Conservation (phyloP, 164 flowering plant species). For the Chimonanthus praecox region DNA sequence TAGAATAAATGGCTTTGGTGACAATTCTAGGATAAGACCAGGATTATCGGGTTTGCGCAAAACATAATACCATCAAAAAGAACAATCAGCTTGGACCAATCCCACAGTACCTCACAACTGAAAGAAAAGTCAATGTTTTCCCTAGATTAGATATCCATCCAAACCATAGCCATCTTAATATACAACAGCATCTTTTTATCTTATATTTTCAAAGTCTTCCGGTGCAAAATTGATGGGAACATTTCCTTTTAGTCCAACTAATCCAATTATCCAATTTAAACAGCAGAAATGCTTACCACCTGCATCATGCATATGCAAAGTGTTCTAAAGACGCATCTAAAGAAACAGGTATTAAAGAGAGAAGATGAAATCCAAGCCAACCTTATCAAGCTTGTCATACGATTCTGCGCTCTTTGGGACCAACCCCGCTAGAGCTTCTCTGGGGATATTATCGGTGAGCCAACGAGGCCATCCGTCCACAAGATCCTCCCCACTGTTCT, state of each 20-base stretch:
- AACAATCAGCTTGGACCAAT: neutral
- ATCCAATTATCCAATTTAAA: neutral
- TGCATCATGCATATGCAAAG: neutral
- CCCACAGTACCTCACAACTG: neutral
- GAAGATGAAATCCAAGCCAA: constrained; percentile 3
- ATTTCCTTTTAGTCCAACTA: neutral
- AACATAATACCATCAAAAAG: neutral
- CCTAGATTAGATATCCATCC: neutral
- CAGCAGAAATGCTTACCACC: neutral
- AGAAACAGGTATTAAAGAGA: neutral
- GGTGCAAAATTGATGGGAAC: neutral
- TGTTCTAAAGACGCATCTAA: neutral
- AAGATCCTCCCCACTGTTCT: constrained; percentile 24
- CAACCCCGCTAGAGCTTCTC: constrained; percentile 45
- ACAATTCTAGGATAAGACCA: no score
- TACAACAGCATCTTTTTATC: neutral
- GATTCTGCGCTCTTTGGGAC: constrained; percentile 61
- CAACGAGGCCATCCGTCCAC: constrained; percentile 70
- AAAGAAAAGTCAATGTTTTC: neutral
- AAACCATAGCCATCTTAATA: neutral
- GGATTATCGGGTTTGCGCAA: no score
- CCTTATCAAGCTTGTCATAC: constrained; percentile 67
- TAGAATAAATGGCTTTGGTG: no score
- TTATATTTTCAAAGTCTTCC: neutral
- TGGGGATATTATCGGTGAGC: constrained; percentile 55